Base-by-base conservation (phyloP, 805 yeast species). In the Pichia insulana region DNA sequence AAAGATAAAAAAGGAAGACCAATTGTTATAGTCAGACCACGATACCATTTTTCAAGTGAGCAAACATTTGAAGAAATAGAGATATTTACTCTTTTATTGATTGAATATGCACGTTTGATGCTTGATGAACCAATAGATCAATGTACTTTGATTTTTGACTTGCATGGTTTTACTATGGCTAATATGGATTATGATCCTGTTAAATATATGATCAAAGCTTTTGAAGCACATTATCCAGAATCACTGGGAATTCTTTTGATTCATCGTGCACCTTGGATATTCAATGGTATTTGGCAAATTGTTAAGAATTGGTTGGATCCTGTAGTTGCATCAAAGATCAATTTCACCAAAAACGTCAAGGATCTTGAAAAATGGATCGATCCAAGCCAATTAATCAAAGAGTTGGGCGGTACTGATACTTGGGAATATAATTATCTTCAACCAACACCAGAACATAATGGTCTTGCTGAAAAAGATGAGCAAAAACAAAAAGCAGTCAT, bases 191-290 rank as follows among this genome's bases (percentile, higher is more conserved):
- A 87, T 57, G 71, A 76, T 3, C 87, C 96, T 4, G 94, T 92
- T 46, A 89, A 89, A 64, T 90, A 85, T 63, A 75, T 92, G 64
- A 81, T 89, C 47, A 75, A 78, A 42, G 83, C 89, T 47, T 88
- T 92, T 62, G 97, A 92, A 68, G 95, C 95, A 0, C 96, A 90
- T 59, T 92, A 90, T 61, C 98, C 98, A 1, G 98, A 92, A 64
- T 81, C 86, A 33, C 71, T 92, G 46, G 96, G 96, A 15, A 76
- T 75, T 43, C 67, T 92, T 41, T 73, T 87, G 51, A 83, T 92
- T 47, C 95, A 87, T 66, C 83, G 84, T 54, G 97, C 98, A 0
- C 98, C 98, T 22, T 88, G 97, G 97, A 77, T 92, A 42, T 92
- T 92, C 67, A 78, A 84, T 40, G 90, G 96, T 19, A 85, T 90